Evolutionary conservation across 306 rosid species (phyloP).

Genomic region (Cucurbita maxima): DNA sequence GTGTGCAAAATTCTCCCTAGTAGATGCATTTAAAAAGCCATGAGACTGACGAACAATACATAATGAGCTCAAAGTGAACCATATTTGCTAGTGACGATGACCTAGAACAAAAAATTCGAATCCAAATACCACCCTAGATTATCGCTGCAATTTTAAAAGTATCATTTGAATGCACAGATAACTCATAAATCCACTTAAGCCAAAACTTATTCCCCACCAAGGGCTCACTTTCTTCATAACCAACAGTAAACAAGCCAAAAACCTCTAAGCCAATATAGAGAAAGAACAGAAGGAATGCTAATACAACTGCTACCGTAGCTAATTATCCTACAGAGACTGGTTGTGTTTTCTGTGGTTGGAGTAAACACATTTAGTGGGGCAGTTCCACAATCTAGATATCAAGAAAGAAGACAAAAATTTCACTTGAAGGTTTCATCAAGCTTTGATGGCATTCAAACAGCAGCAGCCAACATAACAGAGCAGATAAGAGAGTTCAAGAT

Average conservation of each 20-base stretch:
- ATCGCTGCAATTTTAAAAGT: too few relatives aligned
- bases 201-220: background rate
- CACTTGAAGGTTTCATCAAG: background rate
- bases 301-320: background rate
- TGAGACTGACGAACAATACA: too few relatives aligned
- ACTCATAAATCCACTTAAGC: background rate
- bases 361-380: background rate
- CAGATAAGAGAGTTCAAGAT: background rate
- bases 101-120: too few relatives aligned
- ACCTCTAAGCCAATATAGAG: background rate
- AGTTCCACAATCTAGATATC: background rate
- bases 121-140: too few relatives aligned
- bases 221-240: background rate
- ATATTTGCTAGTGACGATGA: too few relatives aligned
- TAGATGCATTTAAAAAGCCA: too few relatives aligned
- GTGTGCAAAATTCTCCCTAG: too few relatives aligned
- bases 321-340: background rate
- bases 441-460: background rate
- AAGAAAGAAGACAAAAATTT: background rate
- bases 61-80: too few relatives aligned
- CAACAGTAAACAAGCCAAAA: background rate
- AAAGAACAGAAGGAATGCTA: background rate
- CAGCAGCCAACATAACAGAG: background rate
- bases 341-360: background rate
- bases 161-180: background rate